These are phyloP conservation scores for Cubamyces sp. DNA, from an alignment of 768 basidiomycete species.

Conservation along the genomic window DNA sequence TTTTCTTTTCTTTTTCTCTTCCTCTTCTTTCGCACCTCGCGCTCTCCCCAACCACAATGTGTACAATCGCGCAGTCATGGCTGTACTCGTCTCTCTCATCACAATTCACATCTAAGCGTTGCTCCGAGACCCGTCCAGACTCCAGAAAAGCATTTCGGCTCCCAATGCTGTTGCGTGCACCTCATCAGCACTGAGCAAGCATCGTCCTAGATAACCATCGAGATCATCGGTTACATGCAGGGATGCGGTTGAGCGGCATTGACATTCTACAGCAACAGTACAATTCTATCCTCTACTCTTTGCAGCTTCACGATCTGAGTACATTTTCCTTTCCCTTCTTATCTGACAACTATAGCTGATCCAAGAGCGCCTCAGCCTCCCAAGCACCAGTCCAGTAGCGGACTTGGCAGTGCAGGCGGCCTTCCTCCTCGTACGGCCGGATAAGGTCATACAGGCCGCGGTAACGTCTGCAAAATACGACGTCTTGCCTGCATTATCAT, in stretches of 20 bases:
- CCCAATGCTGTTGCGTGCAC: too few relatives aligned
- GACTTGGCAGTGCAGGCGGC: slow-evolving; percentile 72
- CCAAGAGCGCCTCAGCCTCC: slow-evolving; percentile 90
- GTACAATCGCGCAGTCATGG: slow-evolving; percentile 23
- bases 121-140: slow-evolving; percentile 8
- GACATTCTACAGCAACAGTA: too few relatives aligned
- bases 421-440: slow-evolving; percentile 61
- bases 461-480: slow-evolving; percentile 76
- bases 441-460: slow-evolving; percentile 84
- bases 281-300: neutral
- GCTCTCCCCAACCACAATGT: slow-evolving; percentile 7
- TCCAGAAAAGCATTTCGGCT: neutral
- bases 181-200: too few relatives aligned
- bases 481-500: slow-evolving; percentile 66
- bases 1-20: neutral
- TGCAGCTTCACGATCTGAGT: too few relatives aligned
- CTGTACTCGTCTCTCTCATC: slow-evolving; percentile 16
- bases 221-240: too few relatives aligned
- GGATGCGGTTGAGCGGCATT: too few relatives aligned
- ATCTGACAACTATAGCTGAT: slow-evolving; percentile 20
- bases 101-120: slow-evolving; percentile 16
- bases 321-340: too few relatives aligned
- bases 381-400: slow-evolving; percentile 93
- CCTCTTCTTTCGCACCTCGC: neutral
- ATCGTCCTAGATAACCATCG: too few relatives aligned